A percentile compares a stretch with the other conserved stretches of the same genome.
Evolutionary conservation across 202 grass and related monocot species (phyloP).

Genomic region (Schoenoplectus triqueter): DNA sequence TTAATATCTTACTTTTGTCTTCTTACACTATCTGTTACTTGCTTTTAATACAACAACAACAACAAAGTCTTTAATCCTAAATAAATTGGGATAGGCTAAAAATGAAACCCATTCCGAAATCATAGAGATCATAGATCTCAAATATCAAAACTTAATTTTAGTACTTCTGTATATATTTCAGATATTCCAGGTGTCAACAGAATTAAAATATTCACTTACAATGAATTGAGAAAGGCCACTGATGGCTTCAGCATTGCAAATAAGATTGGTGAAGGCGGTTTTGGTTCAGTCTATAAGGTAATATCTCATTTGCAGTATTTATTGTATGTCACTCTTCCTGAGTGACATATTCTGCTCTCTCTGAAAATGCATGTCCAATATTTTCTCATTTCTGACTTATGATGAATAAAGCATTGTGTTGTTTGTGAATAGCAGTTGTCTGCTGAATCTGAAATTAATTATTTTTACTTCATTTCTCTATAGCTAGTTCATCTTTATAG

Average conservation of each 20-base stretch:
- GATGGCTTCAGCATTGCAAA: slow-evolving; percentile 63
- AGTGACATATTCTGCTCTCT: not conserved
- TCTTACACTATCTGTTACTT: not conserved
- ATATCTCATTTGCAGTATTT: slow-evolving; percentile 11
- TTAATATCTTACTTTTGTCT: not conserved
- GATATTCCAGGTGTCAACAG: slow-evolving; percentile 53
- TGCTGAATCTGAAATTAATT: slow-evolving; percentile 12
- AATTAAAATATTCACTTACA: slow-evolving; percentile 72
- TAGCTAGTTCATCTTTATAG: not conserved
- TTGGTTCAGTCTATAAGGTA: slow-evolving; percentile 91
- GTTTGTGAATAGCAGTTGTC: not conserved
- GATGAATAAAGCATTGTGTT: not conserved
- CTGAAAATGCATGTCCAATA: not conserved
- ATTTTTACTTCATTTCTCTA: not conserved
- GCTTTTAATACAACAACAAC: slow-evolving; percentile 33
- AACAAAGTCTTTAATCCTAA: too few species aligned
- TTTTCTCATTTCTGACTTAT: not conserved
- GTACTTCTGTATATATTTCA: slow-evolving; percentile 26
- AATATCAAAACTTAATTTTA: too few species aligned
- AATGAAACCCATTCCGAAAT: too few species aligned
- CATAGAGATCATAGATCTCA: too few species aligned
- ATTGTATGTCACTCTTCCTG: not conserved
- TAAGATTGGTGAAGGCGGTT: slow-evolving; percentile 94
- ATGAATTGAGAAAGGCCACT: slow-evolving; percentile 76
- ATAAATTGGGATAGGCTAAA: too few species aligned